A percentile compares a stretch with the other conserved stretches of the same genome.
phyloP scores from a whole-genome alignment of 768 basidiomycete genomes.

The Rhodotorula graminis region DNA sequence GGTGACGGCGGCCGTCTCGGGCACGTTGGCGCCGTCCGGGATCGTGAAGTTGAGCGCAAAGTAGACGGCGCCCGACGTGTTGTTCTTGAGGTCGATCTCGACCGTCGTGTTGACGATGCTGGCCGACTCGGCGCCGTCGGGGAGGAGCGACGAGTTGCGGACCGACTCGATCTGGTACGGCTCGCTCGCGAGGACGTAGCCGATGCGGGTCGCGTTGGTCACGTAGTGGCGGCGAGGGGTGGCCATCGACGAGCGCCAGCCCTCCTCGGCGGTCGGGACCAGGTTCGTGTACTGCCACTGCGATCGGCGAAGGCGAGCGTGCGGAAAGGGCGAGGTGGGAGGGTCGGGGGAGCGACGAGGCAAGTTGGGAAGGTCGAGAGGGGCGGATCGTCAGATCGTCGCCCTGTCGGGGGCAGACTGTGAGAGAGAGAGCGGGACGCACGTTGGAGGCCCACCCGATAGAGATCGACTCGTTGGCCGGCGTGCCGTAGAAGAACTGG shows the following conservation, averaged over 20 bases:
- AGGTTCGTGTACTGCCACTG: constrained; percentile 14
- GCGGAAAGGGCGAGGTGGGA: neutral
- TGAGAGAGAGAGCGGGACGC: too few relatives aligned
- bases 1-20: neutral
- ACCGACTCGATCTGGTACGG: constrained; percentile 5
- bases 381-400: too few relatives aligned
- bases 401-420: too few relatives aligned
- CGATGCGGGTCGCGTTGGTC: neutral
- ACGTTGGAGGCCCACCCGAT: neutral
- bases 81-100: neutral
- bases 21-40: neutral
- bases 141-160: neutral
- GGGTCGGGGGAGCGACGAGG: too few relatives aligned
- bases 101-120: neutral
- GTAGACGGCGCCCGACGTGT: neutral
- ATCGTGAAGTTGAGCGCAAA: constrained; percentile 5
- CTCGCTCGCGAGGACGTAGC: neutral
- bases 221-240: constrained; percentile 18
- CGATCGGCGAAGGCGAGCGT: neutral
- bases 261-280: constrained; percentile 11
- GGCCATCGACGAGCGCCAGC: constrained; percentile 15
- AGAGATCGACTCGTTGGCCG: neutral
- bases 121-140: neutral
- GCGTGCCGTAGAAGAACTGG: constrained; percentile 39
- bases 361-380: too few relatives aligned